Evolutionary conservation across 2,329 filamentous ascomycete genomes (phyloP), one percentile per base, ranked within the genome.

Genomic region (Trichoderma lentiforme): DNA sequence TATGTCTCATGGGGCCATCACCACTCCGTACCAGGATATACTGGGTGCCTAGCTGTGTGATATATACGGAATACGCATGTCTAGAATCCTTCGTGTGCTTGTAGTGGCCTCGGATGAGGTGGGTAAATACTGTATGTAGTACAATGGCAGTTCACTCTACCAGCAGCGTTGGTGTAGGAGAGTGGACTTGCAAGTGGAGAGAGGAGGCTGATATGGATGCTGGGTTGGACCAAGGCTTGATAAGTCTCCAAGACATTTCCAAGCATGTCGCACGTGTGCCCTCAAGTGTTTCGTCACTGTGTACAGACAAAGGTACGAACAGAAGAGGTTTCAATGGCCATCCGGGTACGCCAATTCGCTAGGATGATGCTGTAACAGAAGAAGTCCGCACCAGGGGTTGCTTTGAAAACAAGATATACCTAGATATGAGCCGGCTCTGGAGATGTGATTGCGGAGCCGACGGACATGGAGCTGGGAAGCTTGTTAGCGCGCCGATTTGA

Each of bases 381-480:
- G 11, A n/a, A 34, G 24, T 43, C 32, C 56, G 51, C 56, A 39
- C 68, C 18, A 36, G 32, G 43, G 67, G 28, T 26, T 39, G 11
- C 24, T 28, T 57, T 57, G 32, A n/a, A 56, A 39, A 26, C 43
- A 71, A 56, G 32, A n/a, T n/a, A 34, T 32, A n/a, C 61, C n/a
- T 30, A 53, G 57, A 61, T 26, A 34, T 21, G 12, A 47, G 47
- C 7, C 39, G 51, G 67, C 30, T 18, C 15, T 28, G 51, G 36
- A 62, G 67, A 70, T 70, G 67, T 62, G 67, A 70, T 64, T 64
- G 43, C 57, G 67, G 30, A 63, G 58, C 43, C 36, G 5, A 32
- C 47, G 64, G 64, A 9, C 51, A 68, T 58, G 65, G 30, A 18
- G 67, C 57, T 61, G 47, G 60, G 68, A 53, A 56, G 12, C 24